These are phyloP conservation scores for Erythrobasidium hasegawianum DNA, from an alignment of 1,284 basidiomycete genomes.

Conservation along the genomic window DNA sequence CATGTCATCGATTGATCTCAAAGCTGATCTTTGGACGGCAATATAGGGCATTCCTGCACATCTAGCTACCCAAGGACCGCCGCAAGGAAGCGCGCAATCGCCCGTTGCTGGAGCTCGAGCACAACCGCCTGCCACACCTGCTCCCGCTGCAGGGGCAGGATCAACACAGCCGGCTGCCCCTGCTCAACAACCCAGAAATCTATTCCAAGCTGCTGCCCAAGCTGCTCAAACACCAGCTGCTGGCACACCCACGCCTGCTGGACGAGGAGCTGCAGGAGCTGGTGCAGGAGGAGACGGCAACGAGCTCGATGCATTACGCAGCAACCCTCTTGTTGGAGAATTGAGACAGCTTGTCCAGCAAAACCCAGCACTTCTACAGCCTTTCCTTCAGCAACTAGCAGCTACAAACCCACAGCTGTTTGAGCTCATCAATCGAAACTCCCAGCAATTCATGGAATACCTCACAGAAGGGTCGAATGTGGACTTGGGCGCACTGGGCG, in stretches of 20 bases:
- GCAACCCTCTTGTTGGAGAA: constrained; percentile 30
- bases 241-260: constrained; percentile 46
- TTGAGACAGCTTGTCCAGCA: constrained; percentile 58
- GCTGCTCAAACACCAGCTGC: constrained; percentile 51
- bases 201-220: constrained; percentile 59
- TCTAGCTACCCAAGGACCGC: constrained; percentile 48
- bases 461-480: constrained; percentile 43
- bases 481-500: constrained; percentile 32
- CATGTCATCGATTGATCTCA: too few species aligned
- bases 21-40: too few species aligned
- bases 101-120: constrained; percentile 46
- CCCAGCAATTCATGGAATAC: constrained; percentile 43
- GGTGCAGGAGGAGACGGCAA: constrained; percentile 43
- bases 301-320: constrained; percentile 32
- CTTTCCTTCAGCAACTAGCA: constrained; percentile 76
- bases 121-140: constrained; percentile 46
- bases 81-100: constrained; percentile 24
- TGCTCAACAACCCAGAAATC: constrained; percentile 52
- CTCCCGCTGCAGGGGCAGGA: constrained; percentile 44
- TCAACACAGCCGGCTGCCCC: constrained; percentile 35
- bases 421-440: constrained; percentile 45
- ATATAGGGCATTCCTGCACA: constrained; percentile 77
- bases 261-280: constrained; percentile 47
- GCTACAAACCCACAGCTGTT: constrained; percentile 65
- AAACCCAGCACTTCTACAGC: constrained; percentile 74